Conservation (phyloP, 2,329 filamentous ascomycete genomes). For the Tolypocladium endophyticum region DNA sequence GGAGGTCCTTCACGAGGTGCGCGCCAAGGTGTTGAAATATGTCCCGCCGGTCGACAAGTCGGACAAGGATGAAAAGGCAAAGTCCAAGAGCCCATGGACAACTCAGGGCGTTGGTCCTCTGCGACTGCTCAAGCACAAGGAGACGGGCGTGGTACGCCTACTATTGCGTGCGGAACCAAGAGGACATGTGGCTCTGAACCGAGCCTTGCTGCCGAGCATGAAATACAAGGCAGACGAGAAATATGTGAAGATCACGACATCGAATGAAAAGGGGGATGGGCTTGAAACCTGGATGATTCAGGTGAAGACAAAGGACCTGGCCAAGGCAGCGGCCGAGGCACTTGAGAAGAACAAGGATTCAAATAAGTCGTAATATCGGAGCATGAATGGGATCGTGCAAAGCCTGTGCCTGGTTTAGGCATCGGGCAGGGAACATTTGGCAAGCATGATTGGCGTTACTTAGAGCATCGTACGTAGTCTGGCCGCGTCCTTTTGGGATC, state of each 20-base stretch:
- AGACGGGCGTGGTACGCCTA: slow-evolving; percentile 54
- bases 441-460: slow-evolving; percentile 5
- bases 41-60: slow-evolving; percentile 35
- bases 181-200: slow-evolving; percentile 65
- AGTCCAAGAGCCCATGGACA: slow-evolving; percentile 51
- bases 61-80: slow-evolving; percentile 29
- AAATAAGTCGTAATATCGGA: slow-evolving; percentile 37
- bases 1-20: slow-evolving; percentile 56
- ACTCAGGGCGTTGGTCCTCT: slow-evolving; percentile 62
- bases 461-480: slow-evolving; percentile 5
- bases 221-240: slow-evolving; percentile 53
- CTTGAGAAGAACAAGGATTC: slow-evolving; percentile 44
- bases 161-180: slow-evolving; percentile 65
- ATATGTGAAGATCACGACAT: slow-evolving; percentile 47
- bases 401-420: neutral
- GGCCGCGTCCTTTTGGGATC: neutral
- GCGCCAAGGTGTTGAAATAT: slow-evolving; percentile 59
- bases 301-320: slow-evolving; percentile 53
- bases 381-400: neutral
- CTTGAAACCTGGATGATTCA: slow-evolving; percentile 63
- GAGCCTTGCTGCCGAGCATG: slow-evolving; percentile 48
- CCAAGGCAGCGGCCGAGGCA: slow-evolving; percentile 39
- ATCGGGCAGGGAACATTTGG: neutral
- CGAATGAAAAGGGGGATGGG: slow-evolving; percentile 45
- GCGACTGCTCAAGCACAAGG: slow-evolving; percentile 63